Base-by-base conservation (phyloP, 441 rosid species). In the Gossypium lobatum region DNA sequence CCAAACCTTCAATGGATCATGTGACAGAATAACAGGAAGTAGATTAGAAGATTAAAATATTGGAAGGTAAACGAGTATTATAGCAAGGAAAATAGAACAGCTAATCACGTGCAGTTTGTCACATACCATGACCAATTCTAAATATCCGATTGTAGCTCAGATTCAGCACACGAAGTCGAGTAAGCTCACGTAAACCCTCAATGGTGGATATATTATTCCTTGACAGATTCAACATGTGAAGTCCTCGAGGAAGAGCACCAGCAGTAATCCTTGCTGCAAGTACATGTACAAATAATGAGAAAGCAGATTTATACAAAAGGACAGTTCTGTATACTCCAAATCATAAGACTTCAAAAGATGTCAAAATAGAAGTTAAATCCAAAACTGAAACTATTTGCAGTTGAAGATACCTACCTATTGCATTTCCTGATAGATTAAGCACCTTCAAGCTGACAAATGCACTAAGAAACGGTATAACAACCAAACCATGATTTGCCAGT, bases 211-310 rank as follows among this genome's bases (percentile, higher is more conserved):
- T 91, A 57, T 78, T 88, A 83, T 95, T 95, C 83, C 86, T 90
- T 6, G 99, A 91, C 75, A 95, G 79, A 83, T 89, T 87, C 88
- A 95, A 72, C 39, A 78, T 58, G 72, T 91, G 98, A 72, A 95
- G 89, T 61, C 99, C 99, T 63, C 95, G 89, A 78, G 99, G 99
- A 73, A 95, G 97, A 60, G 97, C 86, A 57, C 97, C 97, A 64
- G 93, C 87, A 18, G 88, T 84, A 74, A 95, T 91, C 82, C 93
- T 88, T 65, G 80, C 98, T 95, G 84, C 5, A 61, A 73, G 31
- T 48, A 72, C 17, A 57, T 72, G 70, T 3, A 77, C 16, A 57
- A 13, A 59, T 17, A 72, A 37, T 50, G 14, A 73, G 46, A n/a
- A 73, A 31, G 3, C 14, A 46, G 3, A 26, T 42, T 58, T 21